Evolutionary conservation across 2,329 filamentous ascomycete genomes (phyloP).

Genomic region (Tolypocladium pustulatum): DNA sequence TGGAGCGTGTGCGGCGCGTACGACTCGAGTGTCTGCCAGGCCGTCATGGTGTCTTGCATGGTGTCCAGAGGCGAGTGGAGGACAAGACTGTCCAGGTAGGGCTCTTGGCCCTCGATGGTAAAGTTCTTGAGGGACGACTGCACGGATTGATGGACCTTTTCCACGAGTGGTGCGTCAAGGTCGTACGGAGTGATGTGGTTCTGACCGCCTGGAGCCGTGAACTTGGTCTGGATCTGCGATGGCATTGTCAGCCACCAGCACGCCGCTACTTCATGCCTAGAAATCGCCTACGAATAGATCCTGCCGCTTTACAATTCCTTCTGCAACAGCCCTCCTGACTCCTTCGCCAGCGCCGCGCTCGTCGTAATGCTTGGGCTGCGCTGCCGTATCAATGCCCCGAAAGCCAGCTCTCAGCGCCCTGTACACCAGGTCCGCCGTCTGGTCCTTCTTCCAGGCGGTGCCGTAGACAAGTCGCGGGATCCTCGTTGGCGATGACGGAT

Average conservation of each 20-base stretch:
- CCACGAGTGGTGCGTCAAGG: constrained; percentile 40
- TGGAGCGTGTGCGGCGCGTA: constrained; percentile 57
- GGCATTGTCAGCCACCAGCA: neutral
- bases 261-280: neutral
- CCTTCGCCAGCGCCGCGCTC: constrained; percentile 61
- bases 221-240: constrained; percentile 69
- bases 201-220: constrained; percentile 55
- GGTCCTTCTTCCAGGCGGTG: constrained; percentile 75
- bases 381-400: constrained; percentile 65
- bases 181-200: constrained; percentile 53
- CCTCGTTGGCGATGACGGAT: constrained; percentile 17
- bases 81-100: constrained; percentile 64
- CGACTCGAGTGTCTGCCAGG: constrained; percentile 54
- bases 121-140: constrained; percentile 57
- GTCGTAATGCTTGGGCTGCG: constrained; percentile 68
- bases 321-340: constrained; percentile 48
- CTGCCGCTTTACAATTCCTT: constrained; percentile 42
- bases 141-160: constrained; percentile 59
- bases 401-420: constrained; percentile 60
- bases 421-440: constrained; percentile 56
- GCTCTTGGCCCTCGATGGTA: constrained; percentile 22
- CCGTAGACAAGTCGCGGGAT: constrained; percentile 59
- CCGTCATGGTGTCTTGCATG: constrained; percentile 42
- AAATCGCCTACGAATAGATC: constrained; percentile 49
- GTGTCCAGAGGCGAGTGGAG: constrained; percentile 49